These are phyloP conservation scores for Suaeda aralocaspica DNA, from an alignment of 148 eudicot genomes.

Conservation along the genomic window DNA sequence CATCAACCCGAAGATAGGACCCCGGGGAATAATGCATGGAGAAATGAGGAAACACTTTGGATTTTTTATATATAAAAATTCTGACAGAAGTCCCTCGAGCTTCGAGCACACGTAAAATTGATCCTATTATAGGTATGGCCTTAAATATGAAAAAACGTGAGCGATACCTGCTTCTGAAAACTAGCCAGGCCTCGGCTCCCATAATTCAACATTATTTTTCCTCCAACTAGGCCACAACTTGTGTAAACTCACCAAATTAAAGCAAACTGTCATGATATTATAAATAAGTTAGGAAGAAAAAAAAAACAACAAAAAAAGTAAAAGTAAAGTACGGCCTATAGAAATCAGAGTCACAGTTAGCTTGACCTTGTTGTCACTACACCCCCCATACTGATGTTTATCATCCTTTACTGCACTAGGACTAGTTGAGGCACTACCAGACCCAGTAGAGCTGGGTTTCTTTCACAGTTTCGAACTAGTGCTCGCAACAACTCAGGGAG, in stretches of 20 bases:
- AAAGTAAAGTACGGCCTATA: neutral
- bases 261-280: neutral
- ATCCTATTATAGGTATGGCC: neutral
- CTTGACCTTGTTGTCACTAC: constrained; percentile 69
- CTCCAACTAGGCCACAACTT: constrained; percentile 52
- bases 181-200: constrained; percentile 70
- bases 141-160: constrained; percentile 1
- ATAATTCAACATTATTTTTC: constrained; percentile 48
- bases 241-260: constrained; percentile 42
- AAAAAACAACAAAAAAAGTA: too few relatives aligned
- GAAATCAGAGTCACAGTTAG: neutral
- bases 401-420: constrained; percentile 58
- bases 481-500: constrained; percentile 87
- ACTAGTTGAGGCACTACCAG: constrained; percentile 39
- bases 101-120: neutral
- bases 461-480: constrained; percentile 78
- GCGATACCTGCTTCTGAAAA: constrained; percentile 66
- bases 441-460: constrained; percentile 59
- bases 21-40: too few relatives aligned
- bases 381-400: constrained; percentile 39
- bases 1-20: too few relatives aligned
- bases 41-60: too few relatives aligned
- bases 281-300: too few relatives aligned
- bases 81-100: neutral
- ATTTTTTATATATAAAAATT: neutral